Evolutionary conservation across 495 filamentous ascomycete genomes (phyloP), one percentile per base, ranked within the genome.

Genomic region (Penicillium subrubescens): DNA sequence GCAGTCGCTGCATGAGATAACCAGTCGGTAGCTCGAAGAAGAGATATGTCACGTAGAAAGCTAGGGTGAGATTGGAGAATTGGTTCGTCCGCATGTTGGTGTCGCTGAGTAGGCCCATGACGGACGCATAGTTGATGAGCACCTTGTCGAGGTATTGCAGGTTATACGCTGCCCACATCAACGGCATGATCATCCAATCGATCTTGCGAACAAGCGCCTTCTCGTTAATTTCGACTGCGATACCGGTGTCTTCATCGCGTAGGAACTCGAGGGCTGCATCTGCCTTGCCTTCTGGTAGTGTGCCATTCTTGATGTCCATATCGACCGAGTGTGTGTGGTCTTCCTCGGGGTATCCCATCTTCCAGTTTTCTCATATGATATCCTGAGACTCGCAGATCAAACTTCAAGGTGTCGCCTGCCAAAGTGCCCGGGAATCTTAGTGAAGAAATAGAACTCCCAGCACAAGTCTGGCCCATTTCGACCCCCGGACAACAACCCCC

Each of bases 121-220:
- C 81, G n/a, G 84, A 84, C 19, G 84, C 84, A 73, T 87, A 87
- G 75, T 83, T 70, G 57, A 73, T 80, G 39, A 88, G 78, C 58
- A 88, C 83, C 74, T 90, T 90, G 73, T 90, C 88, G 31, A 88
- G 73, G 67, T 87, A 89, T 71, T 90, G 87, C 70, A 90, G 79
- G 41, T 81, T 84, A 72, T 90, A 90, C 60, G 81, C 82, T 35
- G 75, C 69, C 68, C 75, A 73, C 63, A 81, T 73, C 66, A 80
- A 63, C 8, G 79, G 79, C 48, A 82, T 71, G 50, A 82, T 72
- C 69, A 76, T 75, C 65, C 70, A 71, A 60, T 82, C 78, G 39
- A 80, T 74, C 61, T 78, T 82, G 57, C 77, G 72, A 27, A 78
- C 67, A 15, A 82, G 65, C 29, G 62, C 57, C 37, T 72, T 74